Evolutionary conservation across 179 eudicot genomes (phyloP), one percentile per base, ranked within the genome.

Genomic region (Spergularia azorica): DNA sequence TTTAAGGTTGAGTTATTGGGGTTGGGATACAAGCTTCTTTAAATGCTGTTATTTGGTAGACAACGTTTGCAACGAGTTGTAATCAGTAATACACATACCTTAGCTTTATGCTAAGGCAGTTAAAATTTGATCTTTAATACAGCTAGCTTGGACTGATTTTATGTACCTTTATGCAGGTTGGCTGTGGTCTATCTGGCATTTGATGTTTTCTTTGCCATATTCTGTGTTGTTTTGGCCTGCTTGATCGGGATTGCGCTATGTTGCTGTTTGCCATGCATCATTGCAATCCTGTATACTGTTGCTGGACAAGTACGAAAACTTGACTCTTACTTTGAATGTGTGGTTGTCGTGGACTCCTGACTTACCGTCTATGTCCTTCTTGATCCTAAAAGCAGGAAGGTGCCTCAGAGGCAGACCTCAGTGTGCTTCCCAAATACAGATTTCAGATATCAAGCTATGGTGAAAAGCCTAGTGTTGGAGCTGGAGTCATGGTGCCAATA

Each of bases 191-290:
- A 91, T 75, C 85, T 95, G 85, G 97, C 98, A 82, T 93, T 95
- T 70, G 97, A 95, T 81, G 97, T 95, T 73, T 90, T 95, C 91
- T 95, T 95, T 77, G 98, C 97, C 76, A 83, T 95, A 82, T 95
- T 95, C 78, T 95, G 98, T 70, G 88, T 93, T 61, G 91, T 91
- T 65, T 81, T 95, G 87, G 98, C 98, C 43, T 95, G 97, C 81
- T 84, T 95, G 77, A 91, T 95, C 62, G 97, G 98, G 87, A 82
- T 95, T 55, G 97, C 97, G 78, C 90, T 95, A 50, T 95, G 98
- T 75, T 95, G 98, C 92, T 95, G 98, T 86, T 87, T 95, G 84
- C 97, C 98, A 51, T 95, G 98, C 85, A 95, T 95, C 52, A 95
- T 95, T 82, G 98, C 98, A 57, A 86, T 95, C 82, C 97, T 95